phyloP scores from a whole-genome alignment of 805 yeast genomes.

The Schwanniomyces pseudopolymorphus region DNA sequence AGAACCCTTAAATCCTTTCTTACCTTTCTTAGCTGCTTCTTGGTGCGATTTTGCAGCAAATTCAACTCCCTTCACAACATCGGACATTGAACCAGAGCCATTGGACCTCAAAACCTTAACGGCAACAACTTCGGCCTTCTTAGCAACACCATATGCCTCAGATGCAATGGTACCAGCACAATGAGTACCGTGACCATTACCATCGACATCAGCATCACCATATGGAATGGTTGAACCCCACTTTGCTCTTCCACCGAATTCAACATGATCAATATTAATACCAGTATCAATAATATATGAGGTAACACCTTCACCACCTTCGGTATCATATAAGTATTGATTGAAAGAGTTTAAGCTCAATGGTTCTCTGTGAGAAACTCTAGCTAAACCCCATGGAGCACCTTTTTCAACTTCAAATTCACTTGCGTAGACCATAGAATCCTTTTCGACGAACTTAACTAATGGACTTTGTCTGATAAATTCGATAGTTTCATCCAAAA shows the following conservation, averaged over 20 bases:
- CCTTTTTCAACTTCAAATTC: constrained; percentile 71
- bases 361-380: constrained; percentile 80
- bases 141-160: constrained; percentile 77
- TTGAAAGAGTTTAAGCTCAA: constrained; percentile 67
- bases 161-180: constrained; percentile 96
- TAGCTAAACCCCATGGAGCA: constrained; percentile 93
- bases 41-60: constrained; percentile 75
- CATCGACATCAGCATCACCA: constrained; percentile 71
- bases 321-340: constrained; percentile 68
- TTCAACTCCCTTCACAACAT: constrained; percentile 82
- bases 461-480: constrained; percentile 64
- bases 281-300: constrained; percentile 92
- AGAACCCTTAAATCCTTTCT: constrained; percentile 76
- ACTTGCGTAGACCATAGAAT: constrained; percentile 64
- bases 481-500: constrained; percentile 72
- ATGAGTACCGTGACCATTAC: constrained; percentile 94
- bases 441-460: constrained; percentile 71
- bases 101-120: constrained; percentile 80
- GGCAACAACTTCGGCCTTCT: constrained; percentile 74
- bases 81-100: constrained; percentile 83
- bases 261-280: constrained; percentile 68
- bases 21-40: constrained; percentile 47
- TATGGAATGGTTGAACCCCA: constrained; percentile 85
- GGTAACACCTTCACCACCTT: constrained; percentile 81
- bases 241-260: constrained; percentile 78